A percentile compares a stretch with the other conserved stretches of the same genome.
Evolutionary conservation across 495 filamentous ascomycete species (phyloP).

Genomic region (Parachaetomium inaequale): DNA sequence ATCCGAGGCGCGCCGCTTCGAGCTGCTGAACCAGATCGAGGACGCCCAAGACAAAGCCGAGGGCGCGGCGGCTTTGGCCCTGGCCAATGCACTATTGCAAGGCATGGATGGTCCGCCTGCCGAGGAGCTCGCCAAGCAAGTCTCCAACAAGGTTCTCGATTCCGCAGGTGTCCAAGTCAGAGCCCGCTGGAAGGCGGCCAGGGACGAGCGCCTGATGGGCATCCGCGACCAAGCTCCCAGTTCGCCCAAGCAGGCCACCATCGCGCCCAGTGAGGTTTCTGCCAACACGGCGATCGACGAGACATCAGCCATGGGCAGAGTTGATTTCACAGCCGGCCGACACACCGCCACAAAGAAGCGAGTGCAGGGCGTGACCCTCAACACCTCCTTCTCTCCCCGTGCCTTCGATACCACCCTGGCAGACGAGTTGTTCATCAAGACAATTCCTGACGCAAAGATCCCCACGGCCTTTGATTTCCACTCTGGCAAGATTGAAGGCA

Average conservation of each 20-base stretch:
- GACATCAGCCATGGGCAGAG: too few relatives aligned
- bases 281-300: not conserved
- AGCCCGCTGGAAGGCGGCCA: constrained; percentile 7
- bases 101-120: constrained; percentile 8
- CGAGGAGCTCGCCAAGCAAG: not conserved
- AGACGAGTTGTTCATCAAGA: not conserved
- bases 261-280: not conserved
- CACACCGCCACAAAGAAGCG: not conserved
- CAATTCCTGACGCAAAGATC: not conserved
- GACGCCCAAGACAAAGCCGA: constrained; percentile 1
- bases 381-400: not conserved
- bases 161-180: not conserved
- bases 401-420: not conserved
- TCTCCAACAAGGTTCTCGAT: not conserved
- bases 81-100: not conserved
- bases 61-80: not conserved
- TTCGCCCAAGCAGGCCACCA: not conserved
- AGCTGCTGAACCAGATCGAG: constrained; percentile 7
- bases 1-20: constrained; percentile 5
- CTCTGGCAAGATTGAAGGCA: not conserved
- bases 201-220: not conserved
- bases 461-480: not conserved
- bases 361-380: not conserved
- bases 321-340: not conserved
- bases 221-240: too few relatives aligned